A percentile compares a stretch with the other conserved stretches of the same genome.
Conservation (phyloP, 306 rosid species). For the Prunus dulcis region DNA sequence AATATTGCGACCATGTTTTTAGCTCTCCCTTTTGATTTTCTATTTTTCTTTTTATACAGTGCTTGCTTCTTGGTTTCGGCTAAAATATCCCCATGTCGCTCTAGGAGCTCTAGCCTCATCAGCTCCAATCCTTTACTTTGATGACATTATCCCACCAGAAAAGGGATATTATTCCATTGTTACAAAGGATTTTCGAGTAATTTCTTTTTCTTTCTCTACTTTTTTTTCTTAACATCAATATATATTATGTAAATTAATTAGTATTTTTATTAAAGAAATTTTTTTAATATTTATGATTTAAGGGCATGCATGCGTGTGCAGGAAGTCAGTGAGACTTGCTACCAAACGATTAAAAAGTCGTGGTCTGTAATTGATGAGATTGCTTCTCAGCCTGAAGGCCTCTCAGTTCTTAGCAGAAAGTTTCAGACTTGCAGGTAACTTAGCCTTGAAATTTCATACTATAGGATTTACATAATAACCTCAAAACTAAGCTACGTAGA, state of each 20-base stretch:
- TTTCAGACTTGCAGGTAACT: slow-evolving; percentile 57
- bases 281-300: neutral
- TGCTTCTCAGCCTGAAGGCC: slow-evolving; percentile 45
- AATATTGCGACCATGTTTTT: neutral
- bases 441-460: neutral
- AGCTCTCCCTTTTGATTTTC: neutral
- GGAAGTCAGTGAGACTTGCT: slow-evolving; percentile 69
- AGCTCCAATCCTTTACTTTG: slow-evolving; percentile 74
- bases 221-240: neutral
- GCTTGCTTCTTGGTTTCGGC: slow-evolving; percentile 83
- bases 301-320: slow-evolving; percentile 19
- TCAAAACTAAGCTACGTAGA: neutral
- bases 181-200: slow-evolving; percentile 63
- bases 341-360: slow-evolving; percentile 45
- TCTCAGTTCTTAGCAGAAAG: slow-evolving; percentile 45
- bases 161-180: slow-evolving; percentile 51
- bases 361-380: slow-evolving; percentile 62
- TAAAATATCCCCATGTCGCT: slow-evolving; percentile 75
- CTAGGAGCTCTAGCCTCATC: slow-evolving; percentile 83
- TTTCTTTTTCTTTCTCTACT: neutral
- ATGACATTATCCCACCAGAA: slow-evolving; percentile 40
- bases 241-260: neutral
- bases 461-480: neutral
- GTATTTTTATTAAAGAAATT: neutral
- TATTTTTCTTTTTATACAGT: slow-evolving; percentile 34